These are phyloP conservation scores for Aurifilum marmelostoma DNA, from an alignment of 2,329 filamentous ascomycete species.

Conservation along the genomic window DNA sequence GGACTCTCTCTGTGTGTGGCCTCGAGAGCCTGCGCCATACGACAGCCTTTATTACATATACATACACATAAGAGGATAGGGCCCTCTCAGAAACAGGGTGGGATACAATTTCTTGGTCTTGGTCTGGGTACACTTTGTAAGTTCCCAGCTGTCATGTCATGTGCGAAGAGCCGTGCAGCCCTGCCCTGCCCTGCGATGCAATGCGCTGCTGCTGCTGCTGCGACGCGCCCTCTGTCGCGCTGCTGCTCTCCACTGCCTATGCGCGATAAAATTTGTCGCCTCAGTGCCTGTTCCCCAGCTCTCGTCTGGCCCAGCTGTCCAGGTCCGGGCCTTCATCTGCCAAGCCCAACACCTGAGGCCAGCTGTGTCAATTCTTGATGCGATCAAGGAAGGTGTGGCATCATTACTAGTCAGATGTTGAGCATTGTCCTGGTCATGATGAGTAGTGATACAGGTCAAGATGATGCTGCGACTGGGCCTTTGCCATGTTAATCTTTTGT, in stretches of 20 bases:
- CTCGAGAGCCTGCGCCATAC: constrained; percentile 3
- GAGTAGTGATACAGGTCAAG: background rate
- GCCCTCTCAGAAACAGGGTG: background rate
- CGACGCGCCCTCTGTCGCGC: background rate
- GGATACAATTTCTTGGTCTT: background rate
- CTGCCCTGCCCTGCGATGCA: constrained; percentile 1
- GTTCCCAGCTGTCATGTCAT: background rate
- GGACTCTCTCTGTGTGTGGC: background rate
- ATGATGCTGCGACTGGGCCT: background rate
- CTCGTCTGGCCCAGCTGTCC: background rate
- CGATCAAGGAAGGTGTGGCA: background rate
- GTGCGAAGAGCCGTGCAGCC: background rate
- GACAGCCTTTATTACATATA: background rate
- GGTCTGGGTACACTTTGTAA: background rate
- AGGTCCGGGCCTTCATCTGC: background rate
- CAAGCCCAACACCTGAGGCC: background rate
- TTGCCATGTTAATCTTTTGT: background rate
- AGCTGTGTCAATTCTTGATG: background rate
- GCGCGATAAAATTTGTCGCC: constrained; percentile 19
- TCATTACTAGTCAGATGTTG: background rate
- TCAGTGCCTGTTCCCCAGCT: background rate
- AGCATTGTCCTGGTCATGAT: background rate
- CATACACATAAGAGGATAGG: background rate
- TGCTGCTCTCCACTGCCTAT: background rate
- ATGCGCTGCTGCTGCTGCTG: background rate